Conservation (phyloP, 371 early-diverging fungal species). For the Mortierella sp. region DNA sequence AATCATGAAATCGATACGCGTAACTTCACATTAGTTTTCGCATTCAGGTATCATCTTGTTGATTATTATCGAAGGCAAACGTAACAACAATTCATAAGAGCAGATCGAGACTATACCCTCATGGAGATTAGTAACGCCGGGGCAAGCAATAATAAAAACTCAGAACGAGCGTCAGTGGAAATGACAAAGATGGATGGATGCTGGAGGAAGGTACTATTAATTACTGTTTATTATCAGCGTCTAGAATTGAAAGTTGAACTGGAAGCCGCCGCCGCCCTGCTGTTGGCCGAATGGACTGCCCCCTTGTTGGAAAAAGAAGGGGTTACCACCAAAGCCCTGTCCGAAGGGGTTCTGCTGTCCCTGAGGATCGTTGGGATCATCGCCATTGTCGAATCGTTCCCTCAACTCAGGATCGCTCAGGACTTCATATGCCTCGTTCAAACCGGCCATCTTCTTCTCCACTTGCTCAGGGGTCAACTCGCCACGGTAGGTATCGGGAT, state of each 20-base stretch:
- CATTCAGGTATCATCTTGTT: too few species aligned
- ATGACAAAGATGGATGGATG: too few species aligned
- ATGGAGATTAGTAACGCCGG: too few species aligned
- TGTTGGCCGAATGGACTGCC: slow-evolving; percentile 67
- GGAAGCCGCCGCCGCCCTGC: slow-evolving; percentile 62
- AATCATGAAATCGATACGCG: too few species aligned
- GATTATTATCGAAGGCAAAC: too few species aligned
- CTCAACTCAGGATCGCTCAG: slow-evolving; percentile 84
- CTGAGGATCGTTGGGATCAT: slow-evolving; percentile 93
- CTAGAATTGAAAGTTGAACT: slow-evolving; percentile 64
- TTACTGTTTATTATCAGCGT: slow-evolving; percentile 9
- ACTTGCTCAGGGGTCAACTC: slow-evolving; percentile 84
- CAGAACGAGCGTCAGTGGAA: too few species aligned
- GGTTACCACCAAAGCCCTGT: slow-evolving; percentile 66
- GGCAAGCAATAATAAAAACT: too few species aligned
- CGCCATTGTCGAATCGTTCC: slow-evolving; percentile 89
- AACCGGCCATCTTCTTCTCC: slow-evolving; percentile 91
- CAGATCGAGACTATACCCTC: too few species aligned
- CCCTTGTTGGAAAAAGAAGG: slow-evolving; percentile 73
- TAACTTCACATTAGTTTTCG: too few species aligned
- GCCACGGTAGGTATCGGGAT: slow-evolving; percentile 93
- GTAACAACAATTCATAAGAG: too few species aligned
- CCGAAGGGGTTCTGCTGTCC: slow-evolving; percentile 73
- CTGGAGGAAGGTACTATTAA: neutral
- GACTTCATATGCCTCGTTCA: slow-evolving; percentile 96